These are phyloP conservation scores for Diplocarpon mali DNA, from an alignment of 2,329 filamentous ascomycete species.

Conservation along the genomic window DNA sequence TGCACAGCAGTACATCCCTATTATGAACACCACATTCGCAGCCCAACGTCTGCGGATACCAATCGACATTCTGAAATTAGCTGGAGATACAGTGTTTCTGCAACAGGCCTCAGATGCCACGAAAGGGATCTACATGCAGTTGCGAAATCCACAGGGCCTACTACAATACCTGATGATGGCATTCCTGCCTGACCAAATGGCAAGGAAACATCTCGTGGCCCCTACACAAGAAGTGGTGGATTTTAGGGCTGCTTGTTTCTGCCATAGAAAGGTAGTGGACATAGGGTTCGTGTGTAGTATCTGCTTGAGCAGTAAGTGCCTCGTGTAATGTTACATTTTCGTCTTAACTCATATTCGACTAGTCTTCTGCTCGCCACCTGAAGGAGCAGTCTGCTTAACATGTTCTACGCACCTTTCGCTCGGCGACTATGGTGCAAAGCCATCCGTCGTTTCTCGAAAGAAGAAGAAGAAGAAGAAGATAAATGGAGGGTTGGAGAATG, in stretches of 20 bases:
- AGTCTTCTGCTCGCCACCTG: constrained; percentile 63
- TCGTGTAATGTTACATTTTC: background rate
- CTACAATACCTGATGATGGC: constrained; percentile 93
- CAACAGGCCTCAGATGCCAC: constrained; percentile 80
- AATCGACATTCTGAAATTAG: constrained; percentile 82
- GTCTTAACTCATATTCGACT: background rate
- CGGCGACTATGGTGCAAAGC: constrained; percentile 64
- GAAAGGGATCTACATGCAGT: constrained; percentile 55
- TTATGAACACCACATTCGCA: constrained; percentile 97
- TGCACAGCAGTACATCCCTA: constrained; percentile 85
- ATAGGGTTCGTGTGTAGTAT: constrained; percentile 93
- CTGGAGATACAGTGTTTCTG: constrained; percentile 79
- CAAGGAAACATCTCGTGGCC: constrained; percentile 55
- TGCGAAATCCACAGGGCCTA: constrained; percentile 55
- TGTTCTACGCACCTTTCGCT: constrained; percentile 71
- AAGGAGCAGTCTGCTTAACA: constrained; percentile 63
- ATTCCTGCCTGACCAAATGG: constrained; percentile 64
- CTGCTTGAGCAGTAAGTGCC: constrained; percentile 64
- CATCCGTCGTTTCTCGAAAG: constrained; percentile 59
- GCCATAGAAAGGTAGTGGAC: constrained; percentile 82
- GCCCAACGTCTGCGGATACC: constrained; percentile 80
- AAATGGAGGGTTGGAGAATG: constrained; percentile 43
- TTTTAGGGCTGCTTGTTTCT: constrained; percentile 97
- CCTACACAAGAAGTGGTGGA: constrained; percentile 82
- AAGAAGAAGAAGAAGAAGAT: constrained; percentile 69